Conservation (phyloP, 2,329 filamentous ascomycete genomes). For the Scytalidium lignicola region DNA sequence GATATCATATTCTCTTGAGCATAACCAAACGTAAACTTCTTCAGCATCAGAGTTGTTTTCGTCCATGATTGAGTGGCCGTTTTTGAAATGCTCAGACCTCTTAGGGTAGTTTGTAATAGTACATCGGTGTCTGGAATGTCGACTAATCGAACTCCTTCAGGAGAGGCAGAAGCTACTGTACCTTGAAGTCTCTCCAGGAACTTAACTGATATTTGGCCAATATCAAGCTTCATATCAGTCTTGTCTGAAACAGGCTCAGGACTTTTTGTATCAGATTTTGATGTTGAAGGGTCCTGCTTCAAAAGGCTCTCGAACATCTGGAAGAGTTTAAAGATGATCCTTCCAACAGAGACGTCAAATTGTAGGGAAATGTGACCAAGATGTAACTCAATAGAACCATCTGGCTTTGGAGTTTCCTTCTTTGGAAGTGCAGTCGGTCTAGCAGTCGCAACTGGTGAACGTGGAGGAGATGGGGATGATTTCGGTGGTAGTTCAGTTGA, state of each 20-base stretch:
- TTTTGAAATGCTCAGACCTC: constrained; percentile 20
- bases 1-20: constrained; percentile 57
- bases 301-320: constrained; percentile 19
- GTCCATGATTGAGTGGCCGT: constrained; percentile 10
- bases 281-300: constrained; percentile 9
- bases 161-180: constrained; percentile 9
- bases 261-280: constrained; percentile 2
- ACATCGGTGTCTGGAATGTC: constrained; percentile 17
- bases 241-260: constrained; percentile 5
- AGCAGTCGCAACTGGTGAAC: constrained; percentile 9
- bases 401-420: constrained; percentile 3
- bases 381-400: constrained; percentile 22
- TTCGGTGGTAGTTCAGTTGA: constrained; percentile 36
- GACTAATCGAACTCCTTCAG: constrained; percentile 2
- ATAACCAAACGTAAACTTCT: constrained; percentile 59
- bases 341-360: constrained; percentile 29
- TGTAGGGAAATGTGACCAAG: constrained; percentile 22
- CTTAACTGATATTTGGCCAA: constrained; percentile 22
- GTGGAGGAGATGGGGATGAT: constrained; percentile 14
- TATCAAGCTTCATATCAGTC: constrained; percentile 16
- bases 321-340: constrained; percentile 25
- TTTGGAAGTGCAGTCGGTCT: constrained; percentile 2
- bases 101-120: constrained; percentile 22
- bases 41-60: constrained; percentile 31
- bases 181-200: constrained; percentile 28